These are phyloP conservation scores for Glarea lozoyensis DNA, from an alignment of 495 filamentous ascomycete species.

Conservation along the genomic window DNA sequence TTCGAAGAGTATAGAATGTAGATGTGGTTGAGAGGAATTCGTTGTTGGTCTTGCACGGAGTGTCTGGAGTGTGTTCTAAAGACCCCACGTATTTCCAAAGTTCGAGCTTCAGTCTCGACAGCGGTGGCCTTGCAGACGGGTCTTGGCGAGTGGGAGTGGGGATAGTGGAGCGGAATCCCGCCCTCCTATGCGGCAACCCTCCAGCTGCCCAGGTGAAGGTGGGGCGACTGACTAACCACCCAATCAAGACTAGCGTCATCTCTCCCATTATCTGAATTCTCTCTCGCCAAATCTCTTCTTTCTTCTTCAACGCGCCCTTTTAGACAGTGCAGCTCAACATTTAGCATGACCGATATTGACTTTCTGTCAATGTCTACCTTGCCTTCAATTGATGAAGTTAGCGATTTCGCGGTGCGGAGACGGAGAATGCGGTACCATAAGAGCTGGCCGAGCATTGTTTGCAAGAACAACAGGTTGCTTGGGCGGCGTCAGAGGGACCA, in stretches of 20 bases:
- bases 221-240: slow-evolving; percentile 1
- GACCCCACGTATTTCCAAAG: too few relatives aligned
- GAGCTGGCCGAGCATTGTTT: slow-evolving; percentile 72
- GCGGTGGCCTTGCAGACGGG: slow-evolving; percentile 9
- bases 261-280: slow-evolving; percentile 11
- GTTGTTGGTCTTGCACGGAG: too few relatives aligned
- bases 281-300: slow-evolving; percentile 23
- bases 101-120: slow-evolving; percentile 4
- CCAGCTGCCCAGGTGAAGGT: too few relatives aligned
- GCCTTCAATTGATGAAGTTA: slow-evolving; percentile 54
- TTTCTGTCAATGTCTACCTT: slow-evolving; percentile 59
- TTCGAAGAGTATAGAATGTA: too few relatives aligned
- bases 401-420: slow-evolving; percentile 85
- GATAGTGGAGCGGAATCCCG: too few relatives aligned
- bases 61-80: too few relatives aligned
- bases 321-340: slow-evolving; percentile 84
- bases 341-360: slow-evolving; percentile 45
- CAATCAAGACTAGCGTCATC: slow-evolving; percentile 4
- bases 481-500: slow-evolving; percentile 87
- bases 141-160: too few relatives aligned
- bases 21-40: too few relatives aligned
- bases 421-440: slow-evolving; percentile 67
- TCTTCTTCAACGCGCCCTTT: slow-evolving; percentile 60
- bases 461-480: slow-evolving; percentile 47
- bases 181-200: too few relatives aligned